Evolutionary conservation across 768 basidiomycete species (phyloP).

Genomic region (Boletus bicolor): DNA sequence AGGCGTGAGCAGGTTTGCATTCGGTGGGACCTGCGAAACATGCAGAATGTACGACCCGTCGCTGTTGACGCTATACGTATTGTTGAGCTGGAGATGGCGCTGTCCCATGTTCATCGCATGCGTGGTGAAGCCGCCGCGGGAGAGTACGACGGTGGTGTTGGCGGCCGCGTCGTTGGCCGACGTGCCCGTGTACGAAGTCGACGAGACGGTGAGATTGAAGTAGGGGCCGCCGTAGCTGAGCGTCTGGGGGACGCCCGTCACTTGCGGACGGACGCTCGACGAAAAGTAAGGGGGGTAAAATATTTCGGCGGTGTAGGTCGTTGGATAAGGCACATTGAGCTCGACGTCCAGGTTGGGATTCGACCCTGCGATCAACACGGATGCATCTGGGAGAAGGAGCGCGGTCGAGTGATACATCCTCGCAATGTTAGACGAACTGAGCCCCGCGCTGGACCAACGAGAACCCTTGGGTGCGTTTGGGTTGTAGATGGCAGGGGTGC

Average conservation of each 20-base stretch:
- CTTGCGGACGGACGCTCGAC: constrained; percentile 62
- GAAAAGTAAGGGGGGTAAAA: constrained; percentile 93
- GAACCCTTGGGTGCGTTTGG: constrained; percentile 66
- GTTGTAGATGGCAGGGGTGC: constrained; percentile 81
- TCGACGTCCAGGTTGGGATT: constrained; percentile 91
- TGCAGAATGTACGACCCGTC: constrained; percentile 77
- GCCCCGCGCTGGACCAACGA: constrained; percentile 69
- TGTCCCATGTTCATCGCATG: constrained; percentile 91
- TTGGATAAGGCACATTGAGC: constrained; percentile 57
- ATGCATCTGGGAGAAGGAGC: constrained; percentile 83
- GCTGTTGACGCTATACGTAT: constrained; percentile 76
- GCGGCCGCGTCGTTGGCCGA: constrained; percentile 64
- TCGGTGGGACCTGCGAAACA: constrained; percentile 79
- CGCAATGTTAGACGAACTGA: constrained; percentile 61
- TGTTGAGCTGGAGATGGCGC: constrained; percentile 76
- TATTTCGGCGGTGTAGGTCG: constrained; percentile 77
- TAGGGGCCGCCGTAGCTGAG: constrained; percentile 79
- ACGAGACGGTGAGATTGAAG: constrained; percentile 73
- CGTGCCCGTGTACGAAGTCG: constrained; percentile 61
- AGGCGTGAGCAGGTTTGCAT: constrained; percentile 83
- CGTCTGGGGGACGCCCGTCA: constrained; percentile 64
- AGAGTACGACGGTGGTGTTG: constrained; percentile 70
- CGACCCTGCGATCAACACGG: constrained; percentile 85
- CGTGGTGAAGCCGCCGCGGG: constrained; percentile 83
- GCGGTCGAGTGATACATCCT: constrained; percentile 91